Base-by-base conservation (phyloP, 331 rosid genomes). In the Saraca asoca region DNA sequence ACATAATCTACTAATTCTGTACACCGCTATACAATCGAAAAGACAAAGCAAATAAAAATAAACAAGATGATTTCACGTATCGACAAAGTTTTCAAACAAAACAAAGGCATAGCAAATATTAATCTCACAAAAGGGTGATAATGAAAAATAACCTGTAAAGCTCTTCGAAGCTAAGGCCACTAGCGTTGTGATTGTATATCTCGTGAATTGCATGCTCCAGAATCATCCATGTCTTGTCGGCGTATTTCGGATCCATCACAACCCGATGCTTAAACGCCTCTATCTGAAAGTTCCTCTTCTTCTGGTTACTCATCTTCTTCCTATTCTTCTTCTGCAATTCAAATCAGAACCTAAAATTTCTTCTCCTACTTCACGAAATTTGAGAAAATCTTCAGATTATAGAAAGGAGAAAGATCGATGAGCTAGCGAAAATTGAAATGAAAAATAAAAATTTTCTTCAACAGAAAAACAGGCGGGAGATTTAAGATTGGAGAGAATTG, bases 261-360 rank as follows among this genome's bases (percentile, higher is more conserved):
- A 82, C 94, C 65, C 88, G 79, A 55, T 87, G 90, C 75, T 84
- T 84, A 33, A 87, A 87, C 51, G 94, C 94, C 80, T 87, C 94
- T 51, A 87, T 87, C 84, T 87, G 94, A 35, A 87, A 84, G 69
- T 87, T 84, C 78, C 84, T 75, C 81, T 80, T 87, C 85, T 80
- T 87, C 80, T 81, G 87, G 61, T 74, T 78, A 63, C 88, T 85
- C 91, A 80, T 85, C 35, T 48, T 37, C 42, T 12, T 20, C 51
- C 88, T 85, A 88, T 78, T 85, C 42, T 48, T 37, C 42, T 12
- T 20, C 51, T 20, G 53, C 64, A 24, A 42, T 24, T n/a, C 41
- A 51, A 50, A 64, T 12, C 43, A 29, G 53, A 20, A 19, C 15
- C 38, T 3, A 12, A 50, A 64, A 16, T 50, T 34, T 64, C 35